phyloP scores from a whole-genome alignment of 192 early-diverging fungal species.

The Podila horticola region DNA sequence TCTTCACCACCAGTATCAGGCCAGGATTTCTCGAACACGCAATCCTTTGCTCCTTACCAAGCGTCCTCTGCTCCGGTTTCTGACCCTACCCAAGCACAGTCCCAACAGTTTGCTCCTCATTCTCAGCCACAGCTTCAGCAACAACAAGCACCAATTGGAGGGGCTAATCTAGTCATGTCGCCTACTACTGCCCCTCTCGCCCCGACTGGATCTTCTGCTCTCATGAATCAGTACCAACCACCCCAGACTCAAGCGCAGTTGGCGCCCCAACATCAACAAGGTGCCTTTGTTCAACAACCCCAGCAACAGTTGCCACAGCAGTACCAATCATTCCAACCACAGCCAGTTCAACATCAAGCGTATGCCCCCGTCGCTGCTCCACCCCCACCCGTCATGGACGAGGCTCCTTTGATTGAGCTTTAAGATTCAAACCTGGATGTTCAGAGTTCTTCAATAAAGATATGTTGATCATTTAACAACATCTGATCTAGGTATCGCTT shows the following conservation, averaged over 20 bases:
- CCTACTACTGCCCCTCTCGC: not conserved
- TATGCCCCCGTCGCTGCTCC: no score
- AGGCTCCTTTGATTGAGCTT: no score
- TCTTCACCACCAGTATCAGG: no score
- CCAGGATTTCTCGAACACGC: no score
- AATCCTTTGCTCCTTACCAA: no score
- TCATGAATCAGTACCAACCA: constrained; percentile 2
- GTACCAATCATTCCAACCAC: constrained; percentile 9
- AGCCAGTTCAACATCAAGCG: not conserved
- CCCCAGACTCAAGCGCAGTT: not conserved
- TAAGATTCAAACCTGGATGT: no score
- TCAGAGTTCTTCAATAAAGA: no score
- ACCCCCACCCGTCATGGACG: no score
- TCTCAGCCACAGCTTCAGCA: constrained; percentile 7
- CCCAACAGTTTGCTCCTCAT: not conserved
- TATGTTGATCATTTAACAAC: no score
- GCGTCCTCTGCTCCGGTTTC: no score
- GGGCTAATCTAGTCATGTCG: not conserved
- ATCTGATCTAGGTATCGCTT: no score
- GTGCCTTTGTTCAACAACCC: not conserved
- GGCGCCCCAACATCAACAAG: not conserved
- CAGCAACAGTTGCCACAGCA: constrained; percentile 9
- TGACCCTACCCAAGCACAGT: no score
- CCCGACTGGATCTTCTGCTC: not conserved
- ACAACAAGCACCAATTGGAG: not conserved